Conservation (phyloP, 2,329 filamentous ascomycete genomes). For the Xenoacremonium recifei region DNA sequence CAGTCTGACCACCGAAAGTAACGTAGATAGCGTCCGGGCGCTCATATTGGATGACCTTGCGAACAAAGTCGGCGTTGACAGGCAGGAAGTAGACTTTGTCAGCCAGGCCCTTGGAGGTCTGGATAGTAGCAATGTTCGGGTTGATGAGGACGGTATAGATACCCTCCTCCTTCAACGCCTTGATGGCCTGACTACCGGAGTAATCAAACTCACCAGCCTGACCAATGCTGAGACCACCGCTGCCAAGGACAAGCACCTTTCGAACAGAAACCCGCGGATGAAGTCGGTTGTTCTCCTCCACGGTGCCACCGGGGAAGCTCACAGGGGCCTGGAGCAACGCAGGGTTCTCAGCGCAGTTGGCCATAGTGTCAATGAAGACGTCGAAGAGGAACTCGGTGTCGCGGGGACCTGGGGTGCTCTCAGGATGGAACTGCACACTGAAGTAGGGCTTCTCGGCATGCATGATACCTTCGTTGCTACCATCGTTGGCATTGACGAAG, state of each 20-base stretch:
- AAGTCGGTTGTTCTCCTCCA: conserved; percentile 72
- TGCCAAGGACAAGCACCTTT: conserved; percentile 92
- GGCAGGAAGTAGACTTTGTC: conserved; percentile 99
- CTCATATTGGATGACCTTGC: conserved; percentile 95
- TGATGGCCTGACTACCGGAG: conserved; percentile 97
- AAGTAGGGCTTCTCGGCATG: conserved; percentile 86
- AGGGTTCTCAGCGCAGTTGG: conserved; percentile 65
- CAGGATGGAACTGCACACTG: conserved; percentile 99
- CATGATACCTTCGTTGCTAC: conserved; percentile 96
- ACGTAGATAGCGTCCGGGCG: conserved; percentile 95
- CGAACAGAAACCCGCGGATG: conserved; percentile 82
- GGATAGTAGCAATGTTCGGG: conserved; percentile 97
- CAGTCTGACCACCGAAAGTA: conserved; percentile 96
- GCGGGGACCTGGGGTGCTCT: conserved; percentile 90
- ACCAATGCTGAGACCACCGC: conserved; percentile 93
- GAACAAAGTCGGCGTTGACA: conserved; percentile 94
- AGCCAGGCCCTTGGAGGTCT: conserved; percentile 94
- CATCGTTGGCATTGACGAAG: conserved; percentile 97
- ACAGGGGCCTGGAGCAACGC: conserved; percentile 71
- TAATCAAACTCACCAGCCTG: conserved; percentile 99
- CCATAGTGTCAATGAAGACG: conserved; percentile 87
- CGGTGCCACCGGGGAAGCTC: conserved; percentile 80
- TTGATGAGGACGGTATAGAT: conserved; percentile 99
- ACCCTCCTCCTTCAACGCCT: conserved; percentile 94
- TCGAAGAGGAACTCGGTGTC: conserved; percentile 98